Conservation (phyloP, 495 filamentous ascomycete genomes). For the Oidiodendron maius region DNA sequence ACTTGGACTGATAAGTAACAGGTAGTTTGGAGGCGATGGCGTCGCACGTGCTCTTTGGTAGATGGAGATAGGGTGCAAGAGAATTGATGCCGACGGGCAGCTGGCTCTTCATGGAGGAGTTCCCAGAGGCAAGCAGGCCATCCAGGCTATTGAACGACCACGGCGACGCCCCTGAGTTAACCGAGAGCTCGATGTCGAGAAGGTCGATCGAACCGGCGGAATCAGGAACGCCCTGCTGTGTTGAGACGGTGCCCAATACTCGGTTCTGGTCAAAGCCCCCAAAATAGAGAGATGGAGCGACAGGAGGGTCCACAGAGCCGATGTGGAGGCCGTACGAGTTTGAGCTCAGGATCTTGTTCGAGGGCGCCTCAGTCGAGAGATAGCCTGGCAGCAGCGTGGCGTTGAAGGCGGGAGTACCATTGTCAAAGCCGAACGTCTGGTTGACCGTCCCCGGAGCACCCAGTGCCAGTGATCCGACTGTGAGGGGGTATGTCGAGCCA, state of each 20-base stretch:
- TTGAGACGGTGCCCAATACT: conserved; percentile 13
- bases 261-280: conserved; percentile 45
- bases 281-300: conserved; percentile 37
- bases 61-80: conserved; percentile 35
- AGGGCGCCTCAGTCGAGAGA: conserved; percentile 3
- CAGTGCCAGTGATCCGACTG: conserved; percentile 28
- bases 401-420: conserved; percentile 11
- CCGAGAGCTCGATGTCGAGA: conserved; percentile 31
- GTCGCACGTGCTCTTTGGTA: conserved; percentile 37
- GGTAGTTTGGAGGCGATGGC: conserved; percentile 35
- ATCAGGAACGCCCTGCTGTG: neutral
- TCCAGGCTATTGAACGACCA: conserved; percentile 23
- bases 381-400: conserved; percentile 29
- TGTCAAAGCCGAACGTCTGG: conserved; percentile 6
- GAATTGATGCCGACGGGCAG: conserved; percentile 29
- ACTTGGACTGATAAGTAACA: conserved; percentile 25
- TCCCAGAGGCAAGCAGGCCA: conserved; percentile 33
- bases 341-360: conserved; percentile 28
- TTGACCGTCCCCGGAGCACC: conserved; percentile 23
- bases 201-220: conserved; percentile 13
- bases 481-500: conserved; percentile 26
- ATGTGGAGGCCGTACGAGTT: conserved; percentile 50
- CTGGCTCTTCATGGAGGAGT: conserved; percentile 18
- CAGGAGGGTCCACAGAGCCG: conserved; percentile 34
- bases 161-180: conserved; percentile 27